A percentile compares a stretch with the other conserved stretches of the same genome.
Conservation (phyloP, 169 alveolate species). For the Eimeria acervulina region DNA sequence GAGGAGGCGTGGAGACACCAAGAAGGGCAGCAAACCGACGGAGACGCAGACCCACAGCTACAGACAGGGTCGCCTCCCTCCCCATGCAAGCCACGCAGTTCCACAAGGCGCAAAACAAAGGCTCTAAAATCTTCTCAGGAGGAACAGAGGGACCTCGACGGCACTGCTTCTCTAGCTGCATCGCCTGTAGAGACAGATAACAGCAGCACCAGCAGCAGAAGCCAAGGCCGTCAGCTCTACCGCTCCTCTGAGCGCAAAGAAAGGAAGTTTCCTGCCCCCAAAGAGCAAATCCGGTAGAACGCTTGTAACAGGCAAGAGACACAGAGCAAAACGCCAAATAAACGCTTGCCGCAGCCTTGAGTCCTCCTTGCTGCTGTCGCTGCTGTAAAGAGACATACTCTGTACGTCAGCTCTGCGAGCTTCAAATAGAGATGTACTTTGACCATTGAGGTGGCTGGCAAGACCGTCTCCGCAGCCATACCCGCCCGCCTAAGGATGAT, state of each 20-base stretch:
- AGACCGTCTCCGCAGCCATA: conserved; percentile 91
- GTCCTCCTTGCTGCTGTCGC: not conserved
- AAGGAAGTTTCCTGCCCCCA: too few species aligned
- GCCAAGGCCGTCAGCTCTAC: not conserved
- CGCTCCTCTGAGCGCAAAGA: not conserved
- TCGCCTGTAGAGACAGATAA: conserved; percentile 42
- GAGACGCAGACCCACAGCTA: conserved; percentile 18
- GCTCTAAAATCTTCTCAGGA: conserved; percentile 29
- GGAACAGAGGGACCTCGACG: conserved; percentile 69
- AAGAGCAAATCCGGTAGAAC: not conserved
- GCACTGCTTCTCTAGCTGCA: conserved; percentile 61
- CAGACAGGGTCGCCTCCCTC: conserved; percentile 48
- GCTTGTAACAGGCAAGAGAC: not conserved
- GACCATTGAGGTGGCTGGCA: conserved; percentile 91
- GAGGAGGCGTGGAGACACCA: conserved; percentile 57
- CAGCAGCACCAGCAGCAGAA: conserved; percentile 5
- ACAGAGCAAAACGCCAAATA: not conserved
- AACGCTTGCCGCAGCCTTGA: not conserved
- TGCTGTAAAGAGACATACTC: conserved; percentile 16
- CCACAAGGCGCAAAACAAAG: conserved; percentile 57
- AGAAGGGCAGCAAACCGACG: conserved; percentile 64
- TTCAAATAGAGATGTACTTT: conserved; percentile 91
- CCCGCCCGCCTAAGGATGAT: conserved; percentile 88
- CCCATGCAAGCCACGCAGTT: conserved; percentile 64
- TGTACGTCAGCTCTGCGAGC: conserved; percentile 90